Evolutionary conservation across 1,139 yeast species (phyloP), one percentile per base, ranked within the genome.

Genomic region (Saccharomyces hybrid): DNA sequence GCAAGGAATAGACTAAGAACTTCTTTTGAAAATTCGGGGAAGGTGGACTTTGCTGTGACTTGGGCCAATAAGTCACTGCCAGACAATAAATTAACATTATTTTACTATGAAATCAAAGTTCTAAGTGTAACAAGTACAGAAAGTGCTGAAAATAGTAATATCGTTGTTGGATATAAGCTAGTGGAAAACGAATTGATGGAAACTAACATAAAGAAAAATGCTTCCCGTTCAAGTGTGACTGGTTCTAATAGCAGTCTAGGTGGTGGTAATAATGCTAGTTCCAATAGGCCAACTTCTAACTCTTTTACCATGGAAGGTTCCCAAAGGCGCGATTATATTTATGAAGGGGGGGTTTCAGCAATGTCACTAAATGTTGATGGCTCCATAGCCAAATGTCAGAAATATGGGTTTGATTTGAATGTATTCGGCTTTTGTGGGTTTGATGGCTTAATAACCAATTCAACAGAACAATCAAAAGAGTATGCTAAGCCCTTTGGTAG

Each of bases 31-130:
- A 58, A 57, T 4, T 59, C 67, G 16, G 63, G 63, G 34, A 67
- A 64, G 50, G 64, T 64, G 48, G 73, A 72, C n/a, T 65, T 64
- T 57, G 69, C 70, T 31, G 67, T 73, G 2, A 72, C 80, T 1
- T 74, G 75, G 62, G 71, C 83, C 0, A 73, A 81, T 58, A 63
- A 70, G 50, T 63, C 73, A 2, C 68, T 82, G 7, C 77, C 80
- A 1, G 61, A 71, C 3, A 66, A 71, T 16, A 72, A 78, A 23
- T 52, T 67, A 49, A 84, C 85, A 0, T 68, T 83, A 1, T 84
- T 77, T 64, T 84, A 84, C 63, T 84, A 67, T 63, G 89, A 84
- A 63, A 71, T 82, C 4, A 73, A 74, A 50, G 66, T 83, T 2
- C 52, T 62, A 7, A 57, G 64, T 16, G 70, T 66, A 1, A 63